phyloP scores from a whole-genome alignment of 2,329 filamentous ascomycete species.

The Pseudonectria buxi region DNA sequence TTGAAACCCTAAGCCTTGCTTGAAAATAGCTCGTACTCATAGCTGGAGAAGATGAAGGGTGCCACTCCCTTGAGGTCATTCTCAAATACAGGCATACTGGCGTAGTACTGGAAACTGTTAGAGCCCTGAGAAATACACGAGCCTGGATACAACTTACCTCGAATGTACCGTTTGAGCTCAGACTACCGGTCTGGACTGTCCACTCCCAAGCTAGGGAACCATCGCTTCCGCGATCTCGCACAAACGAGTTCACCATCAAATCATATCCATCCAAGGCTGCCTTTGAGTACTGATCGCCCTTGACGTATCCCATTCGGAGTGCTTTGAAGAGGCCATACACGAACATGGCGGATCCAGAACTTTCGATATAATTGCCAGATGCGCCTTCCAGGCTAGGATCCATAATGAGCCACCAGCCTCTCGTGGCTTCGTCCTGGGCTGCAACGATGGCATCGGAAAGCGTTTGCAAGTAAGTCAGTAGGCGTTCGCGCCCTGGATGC shows the following conservation, averaged over 20 bases:
- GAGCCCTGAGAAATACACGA: neutral
- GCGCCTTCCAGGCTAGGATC: conserved; percentile 5
- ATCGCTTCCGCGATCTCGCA: conserved; percentile 35
- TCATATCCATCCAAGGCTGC: conserved; percentile 9
- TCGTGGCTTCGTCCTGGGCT: conserved; percentile 8
- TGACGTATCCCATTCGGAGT: conserved; percentile 5
- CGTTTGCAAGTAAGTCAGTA: conserved; percentile 7
- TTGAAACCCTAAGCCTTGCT: neutral
- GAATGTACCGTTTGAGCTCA: conserved; percentile 10
- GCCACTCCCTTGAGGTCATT: conserved; percentile 20
- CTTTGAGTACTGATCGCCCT: conserved; percentile 5
- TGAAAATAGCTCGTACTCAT: conserved; percentile 13
- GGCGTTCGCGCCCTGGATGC: conserved; percentile 7
- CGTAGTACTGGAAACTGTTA: conserved; percentile 16
- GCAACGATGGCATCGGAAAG: conserved; percentile 9
- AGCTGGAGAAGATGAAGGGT: conserved; percentile 19
- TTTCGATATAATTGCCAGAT: conserved; percentile 10
- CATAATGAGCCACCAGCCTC: conserved; percentile 11
- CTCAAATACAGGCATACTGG: conserved; percentile 18
- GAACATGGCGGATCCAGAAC: conserved; percentile 11
- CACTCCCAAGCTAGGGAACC: conserved; percentile 31
- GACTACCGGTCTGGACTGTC: conserved; percentile 9
- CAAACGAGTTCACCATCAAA: conserved; percentile 27
- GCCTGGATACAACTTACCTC: conserved; percentile 2
- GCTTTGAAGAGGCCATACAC: conserved; percentile 9